Percentiles rank a stretch among this genome's conserved stretches.
Evolutionary conservation across 2,329 filamentous ascomycete species (phyloP).

Genomic region (Xylaria sp.): DNA sequence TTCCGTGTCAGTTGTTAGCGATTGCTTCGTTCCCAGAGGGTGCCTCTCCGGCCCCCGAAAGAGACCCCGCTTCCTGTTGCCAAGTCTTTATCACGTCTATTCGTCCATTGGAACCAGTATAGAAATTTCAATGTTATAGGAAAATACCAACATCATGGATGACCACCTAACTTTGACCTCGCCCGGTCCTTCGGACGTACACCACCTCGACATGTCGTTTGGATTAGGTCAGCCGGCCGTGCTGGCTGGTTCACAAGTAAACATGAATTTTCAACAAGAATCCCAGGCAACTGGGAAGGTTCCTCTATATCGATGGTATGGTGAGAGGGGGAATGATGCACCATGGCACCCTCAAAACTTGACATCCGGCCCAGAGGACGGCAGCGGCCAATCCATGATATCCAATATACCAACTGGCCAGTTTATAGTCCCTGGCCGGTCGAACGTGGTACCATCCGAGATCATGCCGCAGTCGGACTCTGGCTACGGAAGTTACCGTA

Average conservation of each 20-base stretch:
- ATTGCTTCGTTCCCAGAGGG: conserved; percentile 4
- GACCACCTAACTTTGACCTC: conserved; percentile 40
- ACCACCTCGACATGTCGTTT: conserved; percentile 40
- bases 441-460: conserved; percentile 52
- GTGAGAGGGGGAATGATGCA: conserved; percentile 51
- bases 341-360: conserved; percentile 57
- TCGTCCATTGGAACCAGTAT: conserved; percentile 2
- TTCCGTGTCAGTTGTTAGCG: not conserved
- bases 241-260: conserved; percentile 16
- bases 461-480: conserved; percentile 56
- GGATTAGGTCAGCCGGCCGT: conserved; percentile 29
- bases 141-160: conserved; percentile 28
- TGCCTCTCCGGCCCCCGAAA: not conserved
- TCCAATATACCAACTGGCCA: conserved; percentile 40
- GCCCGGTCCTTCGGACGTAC: conserved; percentile 37
- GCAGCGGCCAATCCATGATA: conserved; percentile 45
- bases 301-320: conserved; percentile 51
- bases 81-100: not conserved
- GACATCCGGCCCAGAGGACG: conserved; percentile 48
- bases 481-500: conserved; percentile 57
- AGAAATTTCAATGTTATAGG: conserved; percentile 13
- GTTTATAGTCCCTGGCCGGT: conserved; percentile 15
- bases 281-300: conserved; percentile 35
- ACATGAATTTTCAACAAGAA: conserved; percentile 23
- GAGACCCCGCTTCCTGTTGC: not conserved